Percentiles rank a stretch among this genome's conserved stretches.
Conservation (phyloP, 2,329 filamentous ascomycete genomes). For the Neobulgaria alba region DNA sequence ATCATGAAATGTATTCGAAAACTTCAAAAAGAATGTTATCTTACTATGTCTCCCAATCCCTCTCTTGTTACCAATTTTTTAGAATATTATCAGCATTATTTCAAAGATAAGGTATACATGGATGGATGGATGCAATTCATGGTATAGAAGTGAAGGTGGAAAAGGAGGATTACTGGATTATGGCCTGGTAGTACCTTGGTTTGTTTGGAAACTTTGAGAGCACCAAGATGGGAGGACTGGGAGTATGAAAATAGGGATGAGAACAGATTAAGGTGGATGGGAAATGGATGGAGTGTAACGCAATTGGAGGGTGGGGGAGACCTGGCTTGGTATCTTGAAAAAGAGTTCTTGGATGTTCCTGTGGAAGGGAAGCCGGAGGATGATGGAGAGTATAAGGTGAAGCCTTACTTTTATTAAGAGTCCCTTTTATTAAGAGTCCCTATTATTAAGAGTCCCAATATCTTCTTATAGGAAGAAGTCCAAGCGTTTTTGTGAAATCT, state of each 20-base stretch:
- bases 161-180: background rate
- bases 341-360: constrained; percentile 32
- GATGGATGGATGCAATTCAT: constrained; percentile 30
- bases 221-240: constrained; percentile 1
- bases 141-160: constrained; percentile 16
- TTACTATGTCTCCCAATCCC: constrained; percentile 36
- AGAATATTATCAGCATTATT: constrained; percentile 40
- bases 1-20: constrained; percentile 25
- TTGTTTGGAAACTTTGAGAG: background rate
- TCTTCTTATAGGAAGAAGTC: too few species aligned
- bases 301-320: constrained; percentile 34
- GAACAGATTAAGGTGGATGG: constrained; percentile 2
- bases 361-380: constrained; percentile 31
- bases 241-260: constrained; percentile 1
- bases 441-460: too few species aligned
- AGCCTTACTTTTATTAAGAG: constrained; percentile 32
- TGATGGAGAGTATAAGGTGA: constrained; percentile 27
- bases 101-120: constrained; percentile 45
- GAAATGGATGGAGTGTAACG: constrained; percentile 29
- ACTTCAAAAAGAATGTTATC: constrained; percentile 39
- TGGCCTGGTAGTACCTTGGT: constrained; percentile 1
- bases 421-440: too few species aligned
- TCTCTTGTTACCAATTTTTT: constrained; percentile 42
- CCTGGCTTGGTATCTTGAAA: constrained; percentile 35
- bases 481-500: too few species aligned